A percentile compares a stretch with the other conserved stretches of the same genome.
These are phyloP conservation scores for Alternaria consortialis DNA, from an alignment of 2,329 filamentous ascomycete species.

Conservation along the genomic window DNA sequence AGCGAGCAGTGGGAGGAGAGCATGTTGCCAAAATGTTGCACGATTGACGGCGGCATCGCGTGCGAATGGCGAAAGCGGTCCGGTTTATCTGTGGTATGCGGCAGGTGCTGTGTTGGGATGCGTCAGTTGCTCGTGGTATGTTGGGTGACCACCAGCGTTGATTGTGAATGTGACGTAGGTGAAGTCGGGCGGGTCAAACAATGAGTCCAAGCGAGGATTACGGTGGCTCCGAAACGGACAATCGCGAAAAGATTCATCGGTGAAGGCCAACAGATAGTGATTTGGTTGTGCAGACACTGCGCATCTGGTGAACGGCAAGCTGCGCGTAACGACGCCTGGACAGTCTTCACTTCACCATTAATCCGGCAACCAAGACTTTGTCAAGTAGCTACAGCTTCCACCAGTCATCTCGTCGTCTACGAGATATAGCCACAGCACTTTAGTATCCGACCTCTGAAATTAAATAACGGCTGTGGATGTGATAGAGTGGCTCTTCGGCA, in stretches of 20 bases:
- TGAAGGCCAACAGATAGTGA: neutral
- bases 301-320: neutral
- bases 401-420: too few species aligned
- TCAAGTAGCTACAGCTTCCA: too few species aligned
- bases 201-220: neutral
- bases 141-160: neutral
- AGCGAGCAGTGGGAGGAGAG: neutral
- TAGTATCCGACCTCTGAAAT: too few species aligned
- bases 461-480: too few species aligned
- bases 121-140: neutral
- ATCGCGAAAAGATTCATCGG: neutral
- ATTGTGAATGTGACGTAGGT: neutral
- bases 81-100: neutral
- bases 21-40: neutral
- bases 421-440: too few species aligned
- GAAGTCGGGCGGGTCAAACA: neutral
- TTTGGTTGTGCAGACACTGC: neutral
- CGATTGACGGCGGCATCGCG: neutral
- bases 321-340: neutral
- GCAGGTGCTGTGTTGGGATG: too few species aligned
- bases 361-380: too few species aligned
- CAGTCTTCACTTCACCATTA: neutral
- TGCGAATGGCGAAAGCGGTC: neutral
- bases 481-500: too few species aligned
- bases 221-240: neutral